Conservation (phyloP, 768 basidiomycete genomes). For the Lactifluus volemus region DNA sequence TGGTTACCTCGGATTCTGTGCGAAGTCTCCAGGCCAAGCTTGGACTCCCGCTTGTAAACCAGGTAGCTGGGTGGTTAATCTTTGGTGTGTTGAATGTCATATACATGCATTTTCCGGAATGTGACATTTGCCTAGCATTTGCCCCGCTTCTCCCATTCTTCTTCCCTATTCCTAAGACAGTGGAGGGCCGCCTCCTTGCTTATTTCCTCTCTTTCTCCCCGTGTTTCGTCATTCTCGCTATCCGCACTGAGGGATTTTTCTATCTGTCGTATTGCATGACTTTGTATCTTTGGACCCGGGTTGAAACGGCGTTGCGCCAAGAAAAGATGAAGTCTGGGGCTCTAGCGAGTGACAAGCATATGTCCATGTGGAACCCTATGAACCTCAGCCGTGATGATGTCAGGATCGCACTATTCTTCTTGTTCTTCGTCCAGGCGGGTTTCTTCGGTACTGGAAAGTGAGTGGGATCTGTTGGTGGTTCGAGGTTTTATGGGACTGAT, state of each 20-base stretch:
- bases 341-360: neutral
- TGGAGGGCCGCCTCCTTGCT: constrained; percentile 44
- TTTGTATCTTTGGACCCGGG: constrained; percentile 56
- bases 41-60: constrained; percentile 55
- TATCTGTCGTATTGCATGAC: constrained; percentile 59
- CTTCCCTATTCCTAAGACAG: constrained; percentile 37
- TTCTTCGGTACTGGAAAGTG: constrained; percentile 84
- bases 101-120: too few relatives aligned
- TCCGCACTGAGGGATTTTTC: constrained; percentile 76
- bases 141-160: constrained; percentile 45
- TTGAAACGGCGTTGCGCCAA: too few relatives aligned
- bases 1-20: constrained; percentile 53
- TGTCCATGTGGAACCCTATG: constrained; percentile 18
- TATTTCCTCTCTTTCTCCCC: constrained; percentile 67
- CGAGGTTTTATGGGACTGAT: neutral
- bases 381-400: constrained; percentile 42
- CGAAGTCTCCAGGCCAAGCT: constrained; percentile 51
- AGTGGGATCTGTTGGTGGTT: constrained; percentile 24
- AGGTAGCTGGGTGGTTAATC: constrained; percentile 53
- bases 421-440: constrained; percentile 80
- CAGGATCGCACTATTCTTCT: constrained; percentile 71
- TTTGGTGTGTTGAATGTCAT: constrained; percentile 51
- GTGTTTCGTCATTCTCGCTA: constrained; percentile 72
- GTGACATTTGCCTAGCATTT: constrained; percentile 29
- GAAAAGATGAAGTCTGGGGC: too few relatives aligned